phyloP scores from a whole-genome alignment of 139 green algal genomes.

The Deuterostichococcus epilithicus region DNA sequence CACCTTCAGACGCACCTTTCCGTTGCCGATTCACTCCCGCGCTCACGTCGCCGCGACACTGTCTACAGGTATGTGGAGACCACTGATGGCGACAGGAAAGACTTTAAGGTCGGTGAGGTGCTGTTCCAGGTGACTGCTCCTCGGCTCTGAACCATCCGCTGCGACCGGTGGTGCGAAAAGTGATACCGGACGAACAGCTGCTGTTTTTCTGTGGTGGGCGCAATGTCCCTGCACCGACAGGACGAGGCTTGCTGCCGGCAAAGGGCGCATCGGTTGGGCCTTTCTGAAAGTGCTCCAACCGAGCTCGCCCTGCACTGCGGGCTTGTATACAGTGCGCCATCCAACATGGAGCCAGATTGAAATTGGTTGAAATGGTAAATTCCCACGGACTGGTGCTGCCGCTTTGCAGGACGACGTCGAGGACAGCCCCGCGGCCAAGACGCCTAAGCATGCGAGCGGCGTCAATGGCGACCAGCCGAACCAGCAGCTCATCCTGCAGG shows the following conservation, averaged over 20 bases:
- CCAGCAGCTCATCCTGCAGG: background rate
- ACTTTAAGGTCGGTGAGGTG: background rate
- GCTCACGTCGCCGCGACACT: no score
- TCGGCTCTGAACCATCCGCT: no score
- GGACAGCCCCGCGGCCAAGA: background rate
- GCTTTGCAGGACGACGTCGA: background rate
- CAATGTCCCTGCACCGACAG: no score
- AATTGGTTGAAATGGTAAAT: no score
- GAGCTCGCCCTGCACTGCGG: no score
- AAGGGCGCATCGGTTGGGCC: no score
- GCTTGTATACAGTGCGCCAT: background rate
- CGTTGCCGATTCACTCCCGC: no score
- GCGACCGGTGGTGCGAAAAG: background rate
- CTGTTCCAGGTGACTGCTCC: background rate
- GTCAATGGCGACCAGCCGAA: background rate
- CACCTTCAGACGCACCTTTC: no score
- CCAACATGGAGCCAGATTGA: no score
- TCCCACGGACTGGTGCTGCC: background rate
- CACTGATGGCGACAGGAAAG: background rate
- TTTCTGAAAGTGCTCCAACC: no score
- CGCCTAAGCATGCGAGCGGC: background rate
- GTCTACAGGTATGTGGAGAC: conserved; percentile 2
- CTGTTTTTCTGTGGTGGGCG: no score
- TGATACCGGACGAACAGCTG: background rate
- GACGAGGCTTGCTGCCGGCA: no score